Conservation (phyloP, 2,329 filamentous ascomycete species). For the Blastomyces emzantsi region DNA sequence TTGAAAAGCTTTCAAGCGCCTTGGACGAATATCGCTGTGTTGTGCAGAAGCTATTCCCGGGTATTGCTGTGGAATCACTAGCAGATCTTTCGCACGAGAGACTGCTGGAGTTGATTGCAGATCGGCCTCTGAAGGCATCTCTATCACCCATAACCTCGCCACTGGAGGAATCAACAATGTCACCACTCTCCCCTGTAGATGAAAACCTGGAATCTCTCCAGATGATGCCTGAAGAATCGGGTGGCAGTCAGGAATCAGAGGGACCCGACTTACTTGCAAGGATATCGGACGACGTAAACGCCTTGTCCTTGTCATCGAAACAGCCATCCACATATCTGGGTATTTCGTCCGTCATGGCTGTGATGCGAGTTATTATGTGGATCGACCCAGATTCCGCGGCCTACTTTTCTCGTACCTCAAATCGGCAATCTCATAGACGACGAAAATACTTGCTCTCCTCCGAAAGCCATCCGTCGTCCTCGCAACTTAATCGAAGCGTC, state of each 20-base stretch:
- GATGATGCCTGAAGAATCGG: constrained; percentile 59
- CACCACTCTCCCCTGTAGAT: constrained; percentile 39
- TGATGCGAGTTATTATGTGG: constrained; percentile 58
- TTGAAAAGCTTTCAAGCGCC: constrained; percentile 54
- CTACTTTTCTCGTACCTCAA: constrained; percentile 38
- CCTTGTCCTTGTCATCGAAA: constrained; percentile 53
- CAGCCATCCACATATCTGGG: constrained; percentile 59
- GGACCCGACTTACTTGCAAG: constrained; percentile 49
- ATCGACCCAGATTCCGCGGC: constrained; percentile 44
- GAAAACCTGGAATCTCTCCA: constrained; percentile 54
- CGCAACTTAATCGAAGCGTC: constrained; percentile 27
- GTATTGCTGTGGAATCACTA: constrained; percentile 46
- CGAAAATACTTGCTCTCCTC: constrained; percentile 30
- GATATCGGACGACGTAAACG: constrained; percentile 63
- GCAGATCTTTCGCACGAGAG: constrained; percentile 49
- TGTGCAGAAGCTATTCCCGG: constrained; percentile 54
- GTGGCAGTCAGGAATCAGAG: constrained; percentile 37
- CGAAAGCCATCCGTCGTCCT: constrained; percentile 15
- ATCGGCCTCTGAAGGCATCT: constrained; percentile 32
- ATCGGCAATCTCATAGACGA: constrained; percentile 29
- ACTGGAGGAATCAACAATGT: constrained; percentile 36
- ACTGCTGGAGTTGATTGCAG: constrained; percentile 48
- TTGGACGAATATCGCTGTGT: constrained; percentile 58
- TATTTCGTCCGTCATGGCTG: constrained; percentile 66
- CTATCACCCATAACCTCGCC: constrained; percentile 41